These are phyloP conservation scores for Colletotrichum scovillei DNA, from an alignment of 2,329 filamentous ascomycete genomes.

Conservation along the genomic window DNA sequence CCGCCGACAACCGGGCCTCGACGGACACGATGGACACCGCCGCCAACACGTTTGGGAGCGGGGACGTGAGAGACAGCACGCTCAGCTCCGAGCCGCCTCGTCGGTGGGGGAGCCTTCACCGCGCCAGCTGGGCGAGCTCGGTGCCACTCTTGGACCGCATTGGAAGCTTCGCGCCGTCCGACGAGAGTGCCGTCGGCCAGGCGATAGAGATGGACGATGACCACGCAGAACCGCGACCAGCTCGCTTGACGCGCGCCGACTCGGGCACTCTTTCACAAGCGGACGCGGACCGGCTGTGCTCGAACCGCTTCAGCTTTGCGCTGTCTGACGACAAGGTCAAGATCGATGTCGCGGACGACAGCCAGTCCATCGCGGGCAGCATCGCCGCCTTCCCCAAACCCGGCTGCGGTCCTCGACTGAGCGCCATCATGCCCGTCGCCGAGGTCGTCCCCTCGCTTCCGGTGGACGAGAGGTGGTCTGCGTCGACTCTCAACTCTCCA, in stretches of 20 bases:
- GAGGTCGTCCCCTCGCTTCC: constrained; percentile 43
- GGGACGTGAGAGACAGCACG: constrained; percentile 25
- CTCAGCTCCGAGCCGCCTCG: constrained; percentile 29
- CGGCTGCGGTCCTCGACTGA: constrained; percentile 41
- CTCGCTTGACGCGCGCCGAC: constrained; percentile 23
- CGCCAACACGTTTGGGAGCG: background rate
- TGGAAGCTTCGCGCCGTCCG: constrained; percentile 35
- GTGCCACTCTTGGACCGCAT: constrained; percentile 35
- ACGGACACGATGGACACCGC: background rate
- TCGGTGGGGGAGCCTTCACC: constrained; percentile 32
- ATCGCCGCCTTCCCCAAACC: constrained; percentile 17
- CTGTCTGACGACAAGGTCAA: background rate
- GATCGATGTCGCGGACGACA: background rate
- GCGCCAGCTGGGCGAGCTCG: constrained; percentile 36
- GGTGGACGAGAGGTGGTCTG: constrained; percentile 33
- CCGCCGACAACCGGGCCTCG: background rate
- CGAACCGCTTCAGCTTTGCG: constrained; percentile 19
- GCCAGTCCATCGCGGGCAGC: constrained; percentile 26
- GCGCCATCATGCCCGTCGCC: constrained; percentile 53
- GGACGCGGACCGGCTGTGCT: constrained; percentile 28
- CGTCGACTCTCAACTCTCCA: constrained; percentile 29
- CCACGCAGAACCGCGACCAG: background rate
- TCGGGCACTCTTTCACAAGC: constrained; percentile 33
- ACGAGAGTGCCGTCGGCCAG: background rate
- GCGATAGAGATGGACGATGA: background rate